Conservation (phyloP, 2,329 filamentous ascomycete genomes). For the Neonectria ditissima region DNA sequence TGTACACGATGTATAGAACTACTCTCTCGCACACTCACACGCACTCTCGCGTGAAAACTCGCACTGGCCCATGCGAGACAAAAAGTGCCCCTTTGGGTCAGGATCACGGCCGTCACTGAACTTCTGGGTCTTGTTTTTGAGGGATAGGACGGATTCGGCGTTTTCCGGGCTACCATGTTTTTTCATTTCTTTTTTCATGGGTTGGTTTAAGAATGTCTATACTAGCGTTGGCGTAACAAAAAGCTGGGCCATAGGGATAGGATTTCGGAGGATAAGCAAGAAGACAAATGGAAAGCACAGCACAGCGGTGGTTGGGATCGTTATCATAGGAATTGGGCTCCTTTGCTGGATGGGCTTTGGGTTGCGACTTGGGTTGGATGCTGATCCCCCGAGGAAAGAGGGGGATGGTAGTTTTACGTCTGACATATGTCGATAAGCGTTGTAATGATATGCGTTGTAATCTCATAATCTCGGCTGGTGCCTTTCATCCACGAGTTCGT, state of each 20-base stretch:
- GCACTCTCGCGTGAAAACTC: conserved; percentile 13
- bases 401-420: conserved; percentile 19
- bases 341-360: conserved; percentile 1
- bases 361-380: conserved; percentile 4
- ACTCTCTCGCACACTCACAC: conserved; percentile 28
- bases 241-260: conserved; percentile 36
- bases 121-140: conserved; percentile 27
- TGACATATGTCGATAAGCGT: conserved; percentile 33
- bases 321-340: background rate
- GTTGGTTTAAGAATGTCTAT: conserved; percentile 42
- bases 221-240: conserved; percentile 48
- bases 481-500: background rate
- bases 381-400: background rate
- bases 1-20: conserved; percentile 45
- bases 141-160: conserved; percentile 36
- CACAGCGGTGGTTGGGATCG: conserved; percentile 10
- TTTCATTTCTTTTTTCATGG: conserved; percentile 33
- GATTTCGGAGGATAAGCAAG: conserved; percentile 24
- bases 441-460: conserved; percentile 39
- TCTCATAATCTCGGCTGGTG: conserved; percentile 11
- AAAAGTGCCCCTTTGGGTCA: conserved; percentile 21
- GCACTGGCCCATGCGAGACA: conserved; percentile 22
- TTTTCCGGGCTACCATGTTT: conserved; percentile 23
- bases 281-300: conserved; percentile 22
- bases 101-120: conserved; percentile 27